Evolutionary conservation across 2,329 filamentous ascomycete species (phyloP).

Genomic region (Beauveria sp.): DNA sequence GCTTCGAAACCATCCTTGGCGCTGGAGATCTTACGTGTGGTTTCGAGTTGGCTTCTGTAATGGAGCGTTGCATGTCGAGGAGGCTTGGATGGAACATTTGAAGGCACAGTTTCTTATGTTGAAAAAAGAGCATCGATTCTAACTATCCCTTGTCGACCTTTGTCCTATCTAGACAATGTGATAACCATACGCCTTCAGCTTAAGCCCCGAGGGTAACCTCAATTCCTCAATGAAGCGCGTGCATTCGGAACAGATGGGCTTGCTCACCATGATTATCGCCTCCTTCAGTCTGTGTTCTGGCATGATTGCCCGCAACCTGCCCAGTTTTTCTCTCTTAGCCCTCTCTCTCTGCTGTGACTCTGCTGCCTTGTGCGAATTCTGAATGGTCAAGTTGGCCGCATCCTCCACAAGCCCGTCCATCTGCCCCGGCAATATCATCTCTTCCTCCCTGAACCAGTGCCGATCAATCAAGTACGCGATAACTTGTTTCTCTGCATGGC

Average conservation of each 20-base stretch:
- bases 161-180: too few relatives aligned
- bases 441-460: not conserved
- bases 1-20: not conserved
- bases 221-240: not conserved
- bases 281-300: not conserved
- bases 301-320: not conserved
- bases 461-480: not conserved
- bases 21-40: not conserved
- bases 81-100: too few relatives aligned
- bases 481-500: not conserved
- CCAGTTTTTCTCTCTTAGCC: not conserved
- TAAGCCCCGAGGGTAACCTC: too few relatives aligned
- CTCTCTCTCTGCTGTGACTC: too few relatives aligned
- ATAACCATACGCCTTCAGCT: too few relatives aligned
- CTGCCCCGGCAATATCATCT: not conserved
- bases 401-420: not conserved
- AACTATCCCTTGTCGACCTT: too few relatives aligned
- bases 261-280: not conserved
- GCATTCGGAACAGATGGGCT: not conserved
- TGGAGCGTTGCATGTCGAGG: too few relatives aligned
- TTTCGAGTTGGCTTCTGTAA: too few relatives aligned
- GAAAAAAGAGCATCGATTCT: too few relatives aligned
- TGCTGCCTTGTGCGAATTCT: too few relatives aligned
- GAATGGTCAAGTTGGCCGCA: too few relatives aligned
- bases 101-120: too few relatives aligned